Conservation (phyloP, 495 filamentous ascomycete genomes). For the Xylaria longipes region DNA sequence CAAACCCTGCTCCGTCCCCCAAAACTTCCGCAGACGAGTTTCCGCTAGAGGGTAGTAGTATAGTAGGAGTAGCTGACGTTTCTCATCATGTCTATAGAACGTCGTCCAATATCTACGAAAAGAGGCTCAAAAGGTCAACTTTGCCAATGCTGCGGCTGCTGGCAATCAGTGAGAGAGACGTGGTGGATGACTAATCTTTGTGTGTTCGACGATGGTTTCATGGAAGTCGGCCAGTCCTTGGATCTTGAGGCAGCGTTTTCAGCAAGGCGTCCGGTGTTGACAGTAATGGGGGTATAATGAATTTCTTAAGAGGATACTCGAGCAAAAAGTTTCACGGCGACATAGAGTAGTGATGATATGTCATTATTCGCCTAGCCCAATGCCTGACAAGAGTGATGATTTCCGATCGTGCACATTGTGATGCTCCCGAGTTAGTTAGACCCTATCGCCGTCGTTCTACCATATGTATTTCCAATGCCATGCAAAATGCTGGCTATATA, state of each 20-base stretch:
- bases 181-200: neutral
- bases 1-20: neutral
- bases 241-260: neutral
- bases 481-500: constrained; percentile 19
- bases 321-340: neutral
- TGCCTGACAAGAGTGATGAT: neutral
- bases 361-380: neutral
- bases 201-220: neutral
- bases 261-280: constrained; percentile 19
- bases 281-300: neutral
- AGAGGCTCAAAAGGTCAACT: constrained; percentile 58
- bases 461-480: neutral
- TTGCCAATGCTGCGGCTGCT: constrained; percentile 34
- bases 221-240: neutral
- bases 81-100: constrained; percentile 52
- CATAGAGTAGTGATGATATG: neutral
- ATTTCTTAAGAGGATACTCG: too few relatives aligned
- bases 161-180: constrained; percentile 29
- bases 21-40: neutral
- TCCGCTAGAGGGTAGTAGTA: neutral
- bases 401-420: neutral
- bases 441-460: neutral
- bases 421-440: neutral
- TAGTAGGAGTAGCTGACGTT: neutral
- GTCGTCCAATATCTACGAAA: constrained; percentile 76